A percentile compares a stretch with the other conserved stretches of the same genome.
These are phyloP conservation scores for Volvariella volvacea DNA, from an alignment of 1,284 basidiomycete genomes.

Conservation along the genomic window DNA sequence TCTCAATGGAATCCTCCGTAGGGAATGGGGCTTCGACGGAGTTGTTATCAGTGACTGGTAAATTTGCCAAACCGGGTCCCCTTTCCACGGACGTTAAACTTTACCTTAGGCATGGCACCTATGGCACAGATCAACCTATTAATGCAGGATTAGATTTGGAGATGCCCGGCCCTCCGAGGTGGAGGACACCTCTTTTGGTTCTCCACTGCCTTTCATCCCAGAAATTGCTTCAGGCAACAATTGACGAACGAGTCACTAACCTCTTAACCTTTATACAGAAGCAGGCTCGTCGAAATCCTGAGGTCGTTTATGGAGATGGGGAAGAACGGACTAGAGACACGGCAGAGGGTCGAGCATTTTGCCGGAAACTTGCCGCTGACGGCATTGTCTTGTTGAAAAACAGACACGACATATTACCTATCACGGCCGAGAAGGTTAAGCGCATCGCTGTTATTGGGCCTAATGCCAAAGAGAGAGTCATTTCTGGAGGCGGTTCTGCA, in stretches of 20 bases:
- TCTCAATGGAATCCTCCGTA: slow-evolving; percentile 51
- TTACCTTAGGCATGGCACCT: slow-evolving; percentile 49
- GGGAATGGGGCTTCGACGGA: slow-evolving; percentile 64
- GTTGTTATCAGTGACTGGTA: slow-evolving; percentile 65
- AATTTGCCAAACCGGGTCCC: slow-evolving; percentile 8
- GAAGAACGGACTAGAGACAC: slow-evolving; percentile 53
- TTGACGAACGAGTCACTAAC: slow-evolving; percentile 50
- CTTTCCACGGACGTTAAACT: slow-evolving; percentile 10
- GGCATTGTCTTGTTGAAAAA: slow-evolving; percentile 72
- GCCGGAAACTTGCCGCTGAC: slow-evolving; percentile 52
- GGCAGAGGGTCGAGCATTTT: slow-evolving; percentile 46
- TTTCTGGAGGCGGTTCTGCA: slow-evolving; percentile 74
- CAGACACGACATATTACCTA: slow-evolving; percentile 46
- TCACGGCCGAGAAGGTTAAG: slow-evolving; percentile 38
- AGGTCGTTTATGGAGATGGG: slow-evolving; percentile 61
- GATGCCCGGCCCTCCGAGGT: slow-evolving; percentile 63
- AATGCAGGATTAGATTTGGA: slow-evolving; percentile 67
- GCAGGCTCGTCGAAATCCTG: slow-evolving; percentile 49
- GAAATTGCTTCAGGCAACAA: slow-evolving; percentile 43
- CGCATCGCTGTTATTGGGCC: slow-evolving; percentile 71
- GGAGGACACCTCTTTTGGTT: slow-evolving; percentile 51
- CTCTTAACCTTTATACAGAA: slow-evolving; percentile 55
- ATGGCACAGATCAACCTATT: slow-evolving; percentile 49
- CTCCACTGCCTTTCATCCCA: slow-evolving; percentile 49
- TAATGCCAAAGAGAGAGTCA: slow-evolving; percentile 57